Evolutionary conservation across 805 yeast species (phyloP).

Genomic region (Suhomyces sp.): DNA sequence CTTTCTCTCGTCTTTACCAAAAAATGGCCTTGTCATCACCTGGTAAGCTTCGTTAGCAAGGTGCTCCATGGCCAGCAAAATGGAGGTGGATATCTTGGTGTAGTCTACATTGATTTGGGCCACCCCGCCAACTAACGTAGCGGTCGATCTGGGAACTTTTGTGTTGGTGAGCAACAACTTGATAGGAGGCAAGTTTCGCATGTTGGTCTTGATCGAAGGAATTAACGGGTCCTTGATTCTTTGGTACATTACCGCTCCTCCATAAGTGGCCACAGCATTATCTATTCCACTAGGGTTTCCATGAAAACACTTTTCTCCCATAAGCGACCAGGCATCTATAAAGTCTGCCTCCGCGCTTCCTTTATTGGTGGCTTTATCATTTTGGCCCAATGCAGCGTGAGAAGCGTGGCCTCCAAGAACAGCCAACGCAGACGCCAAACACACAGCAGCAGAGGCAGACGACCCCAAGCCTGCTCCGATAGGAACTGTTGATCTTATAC

Average conservation of each 20-base stretch:
- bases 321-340: constrained; percentile 81
- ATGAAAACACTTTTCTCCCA: constrained; percentile 94
- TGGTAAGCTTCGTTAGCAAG: constrained; percentile 71
- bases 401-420: constrained; percentile 54
- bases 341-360: constrained; percentile 48
- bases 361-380: constrained; percentile 29
- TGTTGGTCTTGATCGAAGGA: constrained; percentile 63
- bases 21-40: constrained; percentile 52
- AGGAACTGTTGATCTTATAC: constrained; percentile 80
- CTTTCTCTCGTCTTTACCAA: constrained; percentile 37
- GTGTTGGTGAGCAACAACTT: constrained; percentile 80
- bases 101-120: constrained; percentile 49
- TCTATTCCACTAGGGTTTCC: constrained; percentile 97
- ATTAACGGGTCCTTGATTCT: constrained; percentile 49
- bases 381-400: constrained; percentile 30
- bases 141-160: constrained; percentile 81
- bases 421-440: constrained; percentile 72
- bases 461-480: constrained; percentile 97
- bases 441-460: constrained; percentile 86
- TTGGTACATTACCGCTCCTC: constrained; percentile 92
- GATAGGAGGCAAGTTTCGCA: constrained; percentile 72
- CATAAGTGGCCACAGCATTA: constrained; percentile 92
- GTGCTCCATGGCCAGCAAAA: constrained; percentile 74
- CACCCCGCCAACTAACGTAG: constrained; percentile 77
- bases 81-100: constrained; percentile 53